Percentiles rank a stretch among this genome's conserved stretches.
These are phyloP conservation scores for Coemansia sp. DNA, from an alignment of 371 early-diverging fungal species.

Conservation along the genomic window DNA sequence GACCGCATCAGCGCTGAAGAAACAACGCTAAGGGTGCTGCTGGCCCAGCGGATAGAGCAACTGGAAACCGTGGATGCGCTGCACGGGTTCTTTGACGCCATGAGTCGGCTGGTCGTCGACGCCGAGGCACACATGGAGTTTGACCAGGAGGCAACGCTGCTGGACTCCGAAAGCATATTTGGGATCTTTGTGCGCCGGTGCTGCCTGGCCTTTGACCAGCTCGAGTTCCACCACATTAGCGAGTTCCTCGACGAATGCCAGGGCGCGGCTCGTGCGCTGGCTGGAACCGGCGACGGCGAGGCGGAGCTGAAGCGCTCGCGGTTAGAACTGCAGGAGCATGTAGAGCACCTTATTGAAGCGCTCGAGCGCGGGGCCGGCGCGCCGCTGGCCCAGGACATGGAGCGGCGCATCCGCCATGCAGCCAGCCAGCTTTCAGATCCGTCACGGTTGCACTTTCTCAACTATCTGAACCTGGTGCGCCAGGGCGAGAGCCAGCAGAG, in stretches of 20 bases:
- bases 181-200: conserved; percentile 46
- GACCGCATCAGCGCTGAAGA: conserved; percentile 7
- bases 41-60: conserved; percentile 6
- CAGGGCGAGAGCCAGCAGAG: conserved; percentile 27
- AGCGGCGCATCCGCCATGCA: conserved; percentile 7
- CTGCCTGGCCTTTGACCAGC: conserved; percentile 39
- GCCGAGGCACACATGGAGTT: conserved; percentile 4
- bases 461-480: conserved; percentile 24
- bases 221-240: conserved; percentile 41
- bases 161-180: conserved; percentile 44
- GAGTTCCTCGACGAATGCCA: conserved; percentile 17
- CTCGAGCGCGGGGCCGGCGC: conserved; percentile 8
- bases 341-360: conserved; percentile 31
- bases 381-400: conserved; percentile 6
- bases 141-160: conserved; percentile 11
- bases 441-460: conserved; percentile 29
- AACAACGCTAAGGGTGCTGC: conserved; percentile 11
- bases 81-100: conserved; percentile 28
- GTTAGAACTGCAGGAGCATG: conserved; percentile 30
- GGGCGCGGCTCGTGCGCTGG: neutral
- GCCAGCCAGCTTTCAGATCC: conserved; percentile 11
- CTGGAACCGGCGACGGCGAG: neutral
- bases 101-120: conserved; percentile 16
- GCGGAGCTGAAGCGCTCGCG: conserved; percentile 10
- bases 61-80: conserved; percentile 25